Base-by-base conservation (phyloP, 331 rosid genomes). In the Quercus tomentella region DNA sequence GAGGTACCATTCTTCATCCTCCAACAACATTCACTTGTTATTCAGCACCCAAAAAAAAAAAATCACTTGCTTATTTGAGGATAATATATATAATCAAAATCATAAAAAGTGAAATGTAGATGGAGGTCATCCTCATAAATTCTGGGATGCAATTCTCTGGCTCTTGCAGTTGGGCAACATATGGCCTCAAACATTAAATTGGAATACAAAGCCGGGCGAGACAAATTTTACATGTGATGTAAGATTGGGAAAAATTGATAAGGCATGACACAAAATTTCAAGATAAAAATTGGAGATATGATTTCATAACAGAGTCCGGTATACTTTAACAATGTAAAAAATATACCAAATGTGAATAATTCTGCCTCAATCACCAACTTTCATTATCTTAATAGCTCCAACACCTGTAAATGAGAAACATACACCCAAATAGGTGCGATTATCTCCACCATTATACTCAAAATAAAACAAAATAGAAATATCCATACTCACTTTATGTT, bases 401-500 rank as follows among this genome's bases (percentile, higher is more conserved):
- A 75, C 67, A 78, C 73, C 88, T 86, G 85, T 35, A 22, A 49
- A 49, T 54, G 62, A 74, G 69, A 79, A 69, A 80, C 56, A 76
- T 61, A 37, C 5, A 82, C 79, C 78, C 45, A 75, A 54, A 65
- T 72, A 80, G 77, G 56, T 76, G 4, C 16, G 2, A 17, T 33
- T 28, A 63, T 63, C 37, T 16, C 41, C 20, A 14, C 35, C 54
- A 49, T 49, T 11, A 14, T 12, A 49, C 54, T 18, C 54, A 49
- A 49, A 14, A 41, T 2, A 41, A 62, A 62, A 15, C 37, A 62
- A 70, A 63, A 61, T 45, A 51, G 70, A 11, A 75, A 77, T 62
- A 74, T 25, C 43, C 69, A 57, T 78, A 78, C 90, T 81, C 82
- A 83, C 94, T 92, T 78, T 77, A 87, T 82, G 88, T 73, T 82